Percentiles rank a stretch among this genome's conserved stretches.
These are phyloP conservation scores for Saccharata proteae DNA, from an alignment of 2,329 filamentous ascomycete species.

Conservation along the genomic window DNA sequence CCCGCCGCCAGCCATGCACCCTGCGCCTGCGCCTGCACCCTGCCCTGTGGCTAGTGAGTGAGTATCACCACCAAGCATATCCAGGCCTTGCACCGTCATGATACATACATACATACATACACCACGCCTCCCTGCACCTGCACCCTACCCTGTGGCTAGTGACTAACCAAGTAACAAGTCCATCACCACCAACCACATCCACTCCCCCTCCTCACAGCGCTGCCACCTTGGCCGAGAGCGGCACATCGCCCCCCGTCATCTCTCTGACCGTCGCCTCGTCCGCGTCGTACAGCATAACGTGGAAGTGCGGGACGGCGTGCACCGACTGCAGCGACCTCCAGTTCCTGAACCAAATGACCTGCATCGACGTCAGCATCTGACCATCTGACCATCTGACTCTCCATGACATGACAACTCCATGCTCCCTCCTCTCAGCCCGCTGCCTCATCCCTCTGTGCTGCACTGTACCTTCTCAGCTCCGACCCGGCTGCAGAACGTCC, in stretches of 20 bases:
- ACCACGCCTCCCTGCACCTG: no score
- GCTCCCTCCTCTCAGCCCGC: not conserved
- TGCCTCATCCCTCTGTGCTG: not conserved
- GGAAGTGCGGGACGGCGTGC: slow-evolving; percentile 82
- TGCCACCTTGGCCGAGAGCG: slow-evolving; percentile 31
- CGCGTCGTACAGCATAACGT: slow-evolving; percentile 78
- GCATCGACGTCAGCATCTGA: slow-evolving; percentile 12
- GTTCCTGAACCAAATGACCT: slow-evolving; percentile 85
- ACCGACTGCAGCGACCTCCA: slow-evolving; percentile 78
- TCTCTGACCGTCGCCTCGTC: slow-evolving; percentile 55
- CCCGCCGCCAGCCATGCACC: no score
- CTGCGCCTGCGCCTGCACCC: no score
- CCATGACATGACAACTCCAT: not conserved
- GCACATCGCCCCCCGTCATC: slow-evolving; percentile 63
- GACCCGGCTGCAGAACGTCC: slow-evolving; percentile 48
- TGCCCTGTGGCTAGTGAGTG: no score
- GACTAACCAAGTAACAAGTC: not conserved
- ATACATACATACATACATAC: no score
- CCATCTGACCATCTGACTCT: no score
- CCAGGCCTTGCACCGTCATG: no score
- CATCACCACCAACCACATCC: not conserved
- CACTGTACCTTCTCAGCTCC: slow-evolving; percentile 30
- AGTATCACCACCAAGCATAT: no score
- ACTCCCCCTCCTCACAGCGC: not conserved
- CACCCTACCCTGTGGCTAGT: no score